These are phyloP conservation scores for Hemisphaericaspora lyxosophila DNA, from an alignment of 1,139 yeast species.

Conservation along the genomic window DNA sequence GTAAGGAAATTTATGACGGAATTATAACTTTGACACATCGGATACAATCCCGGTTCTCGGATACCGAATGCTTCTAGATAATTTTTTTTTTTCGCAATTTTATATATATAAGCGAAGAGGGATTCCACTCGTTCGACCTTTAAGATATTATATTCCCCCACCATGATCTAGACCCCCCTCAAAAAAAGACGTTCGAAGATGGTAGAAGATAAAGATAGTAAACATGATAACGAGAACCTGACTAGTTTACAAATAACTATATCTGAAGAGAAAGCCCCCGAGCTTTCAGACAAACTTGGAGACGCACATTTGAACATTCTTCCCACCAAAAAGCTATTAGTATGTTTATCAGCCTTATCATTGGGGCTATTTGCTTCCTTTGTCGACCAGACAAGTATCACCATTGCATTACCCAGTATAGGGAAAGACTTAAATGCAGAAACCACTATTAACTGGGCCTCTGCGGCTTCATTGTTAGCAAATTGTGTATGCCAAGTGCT, in stretches of 20 bases:
- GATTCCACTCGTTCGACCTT: background rate
- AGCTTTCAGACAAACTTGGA: constrained; percentile 24
- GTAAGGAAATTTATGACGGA: background rate
- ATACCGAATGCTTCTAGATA: background rate
- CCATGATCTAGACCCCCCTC: too few relatives aligned
- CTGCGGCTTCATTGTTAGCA: constrained; percentile 46
- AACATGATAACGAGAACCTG: background rate
- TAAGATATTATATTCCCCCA: too few relatives aligned
- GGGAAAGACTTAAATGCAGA: constrained; percentile 37
- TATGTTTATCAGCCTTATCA: constrained; percentile 27
- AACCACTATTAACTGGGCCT: constrained; percentile 47
- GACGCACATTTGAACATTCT: constrained; percentile 30
- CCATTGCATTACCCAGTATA: constrained; percentile 44
- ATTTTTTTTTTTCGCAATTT: background rate
- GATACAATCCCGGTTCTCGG: background rate
- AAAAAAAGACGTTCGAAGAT: too few relatives aligned
- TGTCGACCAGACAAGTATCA: constrained; percentile 42
- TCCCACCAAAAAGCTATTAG: constrained; percentile 23
- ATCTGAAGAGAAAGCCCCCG: constrained; percentile 4
- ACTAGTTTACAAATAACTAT: background rate
- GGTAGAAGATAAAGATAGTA: background rate
- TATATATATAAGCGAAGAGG: background rate
- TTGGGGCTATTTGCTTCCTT: constrained; percentile 35
- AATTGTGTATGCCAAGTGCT: constrained; percentile 45
- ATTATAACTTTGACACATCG: background rate